Evolutionary conservation across 306 rosid genomes (phyloP), one percentile per base, ranked within the genome.

Genomic region (Cajanus cajan): DNA sequence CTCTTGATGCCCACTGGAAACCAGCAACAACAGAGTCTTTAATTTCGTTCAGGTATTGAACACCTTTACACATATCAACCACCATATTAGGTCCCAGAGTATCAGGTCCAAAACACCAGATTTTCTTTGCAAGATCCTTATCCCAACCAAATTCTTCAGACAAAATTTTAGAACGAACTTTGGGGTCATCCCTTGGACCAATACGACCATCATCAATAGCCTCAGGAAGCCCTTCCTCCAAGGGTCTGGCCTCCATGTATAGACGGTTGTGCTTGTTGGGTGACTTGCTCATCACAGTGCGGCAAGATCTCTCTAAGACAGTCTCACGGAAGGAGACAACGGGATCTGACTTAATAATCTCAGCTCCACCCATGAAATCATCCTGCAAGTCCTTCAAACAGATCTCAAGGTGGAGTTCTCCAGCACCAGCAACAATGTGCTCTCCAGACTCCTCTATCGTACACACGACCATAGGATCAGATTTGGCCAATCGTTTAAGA

Each of bases 401-500:
- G 75, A 94, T 94, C 65, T 94, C 98, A 1, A 94, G 93, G 51
- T 94, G 98, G 16, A 94, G 98, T 72, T 94, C 98, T 52, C 98
- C 97, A 2, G 97, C 98, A 83, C 97, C 98, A 18, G 98, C 97
- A 40, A 94, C 85, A 65, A 92, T 92, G 86, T 94, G 97, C 86
- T 94, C 98, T 2, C 97, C 97, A 6, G 97, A 92, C 80, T 94
- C 98, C 82, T 90, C 97, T n/a, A 94, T 94, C 0, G 91, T 71
- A 79, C 97, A 94, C 21, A 89, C 90, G 31, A 94, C 98, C 97
- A 92, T 94, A 80, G 97, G 98, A 75, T 94, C 97, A 2, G 98
- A 94, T 82, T 94, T 94, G 5, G 97, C 97, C 86, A 94, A 54
- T 25, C 97, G 86, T 16, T 94, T 94, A 8, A 94, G 91, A 43